Evolutionary conservation across 2,329 filamentous ascomycete species (phyloP).

Genomic region (Cladophialophora bantiana): DNA sequence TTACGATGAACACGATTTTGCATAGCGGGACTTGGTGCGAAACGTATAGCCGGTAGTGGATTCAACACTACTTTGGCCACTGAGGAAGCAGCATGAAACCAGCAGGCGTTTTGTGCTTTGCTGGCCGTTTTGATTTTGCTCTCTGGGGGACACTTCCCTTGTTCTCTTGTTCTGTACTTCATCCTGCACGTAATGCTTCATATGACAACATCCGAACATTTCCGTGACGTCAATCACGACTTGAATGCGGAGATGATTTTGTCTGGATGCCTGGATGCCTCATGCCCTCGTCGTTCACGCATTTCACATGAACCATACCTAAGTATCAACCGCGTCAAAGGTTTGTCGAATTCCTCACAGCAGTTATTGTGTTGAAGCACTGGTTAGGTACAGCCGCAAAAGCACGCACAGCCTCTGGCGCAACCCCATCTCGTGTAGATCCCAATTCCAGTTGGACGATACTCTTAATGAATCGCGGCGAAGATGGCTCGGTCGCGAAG

Average conservation of each 20-base stretch:
- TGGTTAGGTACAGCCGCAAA: too few species aligned
- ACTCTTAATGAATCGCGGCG: constrained; percentile 12
- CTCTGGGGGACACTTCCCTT: neutral
- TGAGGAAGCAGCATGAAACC: neutral
- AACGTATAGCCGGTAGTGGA: neutral
- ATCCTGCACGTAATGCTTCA: neutral
- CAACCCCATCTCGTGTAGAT: too few species aligned
- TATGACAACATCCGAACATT: neutral
- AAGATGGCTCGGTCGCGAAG: constrained; percentile 37
- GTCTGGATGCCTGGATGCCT: neutral
- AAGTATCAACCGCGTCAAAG: neutral
- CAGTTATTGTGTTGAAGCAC: too few species aligned
- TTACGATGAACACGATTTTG: neutral
- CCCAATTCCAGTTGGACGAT: too few species aligned
- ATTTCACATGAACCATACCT: too few species aligned
- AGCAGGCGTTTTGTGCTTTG: neutral
- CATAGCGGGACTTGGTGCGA: neutral
- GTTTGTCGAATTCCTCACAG: neutral
- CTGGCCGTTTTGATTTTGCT: neutral
- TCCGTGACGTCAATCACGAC: neutral
- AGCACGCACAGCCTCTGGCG: too few species aligned
- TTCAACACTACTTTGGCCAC: neutral
- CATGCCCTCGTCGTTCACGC: neutral
- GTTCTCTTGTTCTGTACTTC: neutral
- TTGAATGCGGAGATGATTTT: neutral